Base-by-base conservation (phyloP, 2,329 filamentous ascomycete genomes). In the Neospermospora avenae region DNA sequence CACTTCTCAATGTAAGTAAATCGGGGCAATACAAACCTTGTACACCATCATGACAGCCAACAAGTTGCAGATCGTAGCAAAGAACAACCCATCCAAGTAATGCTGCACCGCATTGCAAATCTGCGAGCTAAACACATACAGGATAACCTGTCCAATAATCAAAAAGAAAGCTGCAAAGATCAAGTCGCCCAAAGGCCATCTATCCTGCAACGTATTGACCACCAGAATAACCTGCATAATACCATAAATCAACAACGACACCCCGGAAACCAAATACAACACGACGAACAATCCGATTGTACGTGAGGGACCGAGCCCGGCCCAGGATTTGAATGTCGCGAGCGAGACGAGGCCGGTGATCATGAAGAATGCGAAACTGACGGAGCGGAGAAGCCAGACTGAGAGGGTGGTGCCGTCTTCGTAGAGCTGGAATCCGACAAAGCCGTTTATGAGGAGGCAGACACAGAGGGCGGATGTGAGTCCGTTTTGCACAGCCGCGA, bases 1-100 rank as follows among this genome's bases (percentile, higher is more conserved):
- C 20, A 20, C 16, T 18, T n/a, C 3, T 13, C 11, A 14, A 16
- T 28, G 28, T 28, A 42, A 46, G 24, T 16, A 7, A 11, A n/a
- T n/a, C 7, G 54, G 24, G n/a, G n/a, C 10, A 22, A 42, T 58
- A 71, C 78, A 64, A 76, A 87, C 91, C 88, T 99, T 99, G 83
- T 99, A 99, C 39, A 99, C 87, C 95, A 98, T 99, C 95, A 99
- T 99, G 63, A 99, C 93, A 13, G 87, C 91, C 45, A 99, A 80
- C 46, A 99, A 77, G 73, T 99, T 99, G 79, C 92, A 95, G 58
- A 93, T 87, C 0, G 93, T 97, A 4, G 92, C 91, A 72, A 99
- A 93, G 78, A 98, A 96, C 51, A 98, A 77, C 0, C 93, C 93
- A 71, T 99, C 95, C 52, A 99, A 77, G 73, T 98, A 99, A 75